Evolutionary conservation across 2,329 filamentous ascomycete species (phyloP).

Genomic region (Penicillium digitatum): DNA sequence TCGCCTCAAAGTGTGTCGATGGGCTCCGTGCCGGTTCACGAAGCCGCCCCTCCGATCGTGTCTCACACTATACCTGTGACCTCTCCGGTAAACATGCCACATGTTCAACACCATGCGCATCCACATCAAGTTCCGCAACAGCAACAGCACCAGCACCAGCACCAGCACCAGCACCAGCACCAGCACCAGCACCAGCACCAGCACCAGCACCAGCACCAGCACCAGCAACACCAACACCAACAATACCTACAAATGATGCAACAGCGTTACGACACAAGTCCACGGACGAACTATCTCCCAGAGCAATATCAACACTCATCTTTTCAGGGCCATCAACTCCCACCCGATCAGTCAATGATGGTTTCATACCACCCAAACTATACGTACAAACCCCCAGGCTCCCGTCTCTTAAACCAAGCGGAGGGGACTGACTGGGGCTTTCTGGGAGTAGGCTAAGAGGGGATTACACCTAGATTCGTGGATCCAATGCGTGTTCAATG

Average conservation of each 20-base stretch:
- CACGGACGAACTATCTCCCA: constrained; percentile 31
- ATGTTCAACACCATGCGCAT: constrained; percentile 25
- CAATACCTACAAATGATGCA: constrained; percentile 32
- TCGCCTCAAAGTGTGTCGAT: constrained; percentile 34
- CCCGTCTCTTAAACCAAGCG: constrained; percentile 36
- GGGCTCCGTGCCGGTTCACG: constrained; percentile 30
- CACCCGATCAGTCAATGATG: constrained; percentile 32
- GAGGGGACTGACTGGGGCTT: constrained; percentile 42
- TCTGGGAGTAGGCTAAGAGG: constrained; percentile 35
- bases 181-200: constrained; percentile 32
- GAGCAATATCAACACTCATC: constrained; percentile 31
- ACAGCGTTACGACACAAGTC: constrained; percentile 31
- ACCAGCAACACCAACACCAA: constrained; percentile 14
- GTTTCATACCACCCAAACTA: constrained; percentile 32
- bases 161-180: constrained; percentile 33
- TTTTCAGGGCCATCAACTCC: constrained; percentile 29
- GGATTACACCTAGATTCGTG: constrained; percentile 15
- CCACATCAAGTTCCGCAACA: constrained; percentile 25
- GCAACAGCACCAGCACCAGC: constrained; percentile 19
- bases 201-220: constrained; percentile 33
- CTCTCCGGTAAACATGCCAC: constrained; percentile 28
- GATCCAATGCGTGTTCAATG: constrained; percentile 19
- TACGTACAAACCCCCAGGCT: constrained; percentile 31
- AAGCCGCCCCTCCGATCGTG: constrained; percentile 29
- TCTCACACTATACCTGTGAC: constrained; percentile 31